Conservation (phyloP, 2,329 filamentous ascomycete genomes). For the Colletotrichum gloeosporioides region DNA sequence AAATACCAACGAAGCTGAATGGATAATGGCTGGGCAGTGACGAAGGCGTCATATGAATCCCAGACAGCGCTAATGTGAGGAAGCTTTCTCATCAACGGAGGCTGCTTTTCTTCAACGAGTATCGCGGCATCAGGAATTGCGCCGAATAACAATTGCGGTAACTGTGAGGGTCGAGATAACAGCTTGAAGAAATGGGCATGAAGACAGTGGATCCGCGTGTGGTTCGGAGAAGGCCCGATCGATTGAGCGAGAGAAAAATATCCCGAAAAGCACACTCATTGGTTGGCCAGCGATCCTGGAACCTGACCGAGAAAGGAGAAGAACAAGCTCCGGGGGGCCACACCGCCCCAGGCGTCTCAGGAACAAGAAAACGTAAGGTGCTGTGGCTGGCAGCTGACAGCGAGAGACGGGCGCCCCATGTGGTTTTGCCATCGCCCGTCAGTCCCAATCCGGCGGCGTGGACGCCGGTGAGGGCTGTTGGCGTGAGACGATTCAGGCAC, state of each 20-base stretch:
- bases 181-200: not conserved
- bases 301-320: constrained; percentile 6
- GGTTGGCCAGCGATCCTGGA: not conserved
- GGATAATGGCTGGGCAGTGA: not conserved
- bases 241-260: constrained; percentile 17
- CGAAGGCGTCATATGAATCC: not conserved
- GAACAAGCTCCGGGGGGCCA: not conserved
- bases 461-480: not conserved
- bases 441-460: not conserved
- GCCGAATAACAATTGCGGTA: not conserved
- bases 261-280: constrained; percentile 5
- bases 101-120: not conserved
- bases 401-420: not conserved
- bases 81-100: not conserved
- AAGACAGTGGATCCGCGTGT: not conserved
- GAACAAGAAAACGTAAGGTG: not conserved
- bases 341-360: not conserved
- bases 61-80: not conserved
- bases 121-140: not conserved
- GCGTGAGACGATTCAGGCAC: constrained; percentile 5
- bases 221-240: constrained; percentile 18
- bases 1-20: not conserved
- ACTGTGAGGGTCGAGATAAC: not conserved
- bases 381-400: not conserved
- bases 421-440: not conserved